Evolutionary conservation across 169 alveolate species (phyloP).

Genomic region (Plasmodium adleri): DNA sequence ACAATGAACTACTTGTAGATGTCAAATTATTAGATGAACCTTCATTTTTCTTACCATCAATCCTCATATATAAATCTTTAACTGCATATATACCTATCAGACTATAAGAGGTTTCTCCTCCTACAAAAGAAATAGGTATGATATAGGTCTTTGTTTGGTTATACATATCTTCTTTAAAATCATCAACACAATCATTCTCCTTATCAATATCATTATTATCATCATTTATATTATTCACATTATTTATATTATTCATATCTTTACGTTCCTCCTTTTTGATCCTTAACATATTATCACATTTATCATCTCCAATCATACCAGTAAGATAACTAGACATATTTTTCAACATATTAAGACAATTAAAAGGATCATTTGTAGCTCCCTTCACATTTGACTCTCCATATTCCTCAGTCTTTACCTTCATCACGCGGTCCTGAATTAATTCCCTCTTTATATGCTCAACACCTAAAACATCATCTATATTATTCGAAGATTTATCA

Average conservation of each 20-base stretch:
- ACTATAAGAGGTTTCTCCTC: constrained; percentile 73
- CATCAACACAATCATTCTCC: neutral
- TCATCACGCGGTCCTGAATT: no score
- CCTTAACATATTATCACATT: no score
- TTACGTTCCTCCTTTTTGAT: no score
- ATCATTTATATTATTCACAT: neutral
- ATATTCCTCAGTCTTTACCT: no score
- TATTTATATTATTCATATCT: neutral
- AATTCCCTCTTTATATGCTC: no score
- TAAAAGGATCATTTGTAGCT: no score
- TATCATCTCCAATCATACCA: no score
- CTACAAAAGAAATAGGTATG: constrained; percentile 70
- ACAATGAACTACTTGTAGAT: neutral
- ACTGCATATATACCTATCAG: constrained; percentile 48
- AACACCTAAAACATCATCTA: no score
- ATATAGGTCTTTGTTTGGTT: constrained; percentile 21
- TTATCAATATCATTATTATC: neutral
- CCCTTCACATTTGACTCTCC: no score
- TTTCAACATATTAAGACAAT: no score
- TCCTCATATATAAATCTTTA: neutral
- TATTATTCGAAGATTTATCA: no score
- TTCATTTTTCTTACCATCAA: neutral
- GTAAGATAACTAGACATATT: no score
- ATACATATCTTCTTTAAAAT: constrained; percentile 23
- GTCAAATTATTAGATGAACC: neutral